Evolutionary conservation across 1,139 yeast genomes (phyloP).

Genomic region (Taphrina pruni): DNA sequence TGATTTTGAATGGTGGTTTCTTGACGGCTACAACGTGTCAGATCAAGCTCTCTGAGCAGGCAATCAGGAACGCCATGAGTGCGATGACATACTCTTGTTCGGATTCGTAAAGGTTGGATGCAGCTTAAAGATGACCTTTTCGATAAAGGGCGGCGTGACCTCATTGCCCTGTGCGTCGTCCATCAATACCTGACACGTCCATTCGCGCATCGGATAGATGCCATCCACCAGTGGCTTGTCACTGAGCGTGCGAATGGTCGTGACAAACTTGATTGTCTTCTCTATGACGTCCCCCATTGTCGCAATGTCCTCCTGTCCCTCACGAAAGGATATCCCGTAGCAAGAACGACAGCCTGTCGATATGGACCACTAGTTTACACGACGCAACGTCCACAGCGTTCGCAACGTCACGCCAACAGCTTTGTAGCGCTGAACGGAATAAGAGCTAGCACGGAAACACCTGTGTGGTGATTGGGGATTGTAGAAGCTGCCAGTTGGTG

Average conservation of each 20-base stretch:
- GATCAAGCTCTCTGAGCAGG: background rate
- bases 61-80: background rate
- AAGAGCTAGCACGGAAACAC: too few species aligned
- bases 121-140: slow-evolving; percentile 86
- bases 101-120: slow-evolving; percentile 97
- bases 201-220: slow-evolving; percentile 92
- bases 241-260: slow-evolving; percentile 55
- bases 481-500: too few species aligned
- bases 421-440: too few species aligned
- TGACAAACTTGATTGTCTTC: slow-evolving; percentile 38
- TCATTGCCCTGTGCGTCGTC: slow-evolving; percentile 82
- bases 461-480: too few species aligned
- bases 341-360: background rate
- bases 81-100: slow-evolving; percentile 56
- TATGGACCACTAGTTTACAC: background rate
- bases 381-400: background rate
- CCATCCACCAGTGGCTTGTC: slow-evolving; percentile 89
- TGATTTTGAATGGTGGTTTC: slow-evolving; percentile 84
- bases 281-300: slow-evolving; percentile 29
- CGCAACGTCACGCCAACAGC: too few species aligned
- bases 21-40: slow-evolving; percentile 58
- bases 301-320: slow-evolving; percentile 3
- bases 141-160: slow-evolving; percentile 85
- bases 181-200: slow-evolving; percentile 80
- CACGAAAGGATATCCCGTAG: background rate